These are phyloP conservation scores for Komagataella ulmi DNA, from an alignment of 805 yeast genomes.

Conservation along the genomic window DNA sequence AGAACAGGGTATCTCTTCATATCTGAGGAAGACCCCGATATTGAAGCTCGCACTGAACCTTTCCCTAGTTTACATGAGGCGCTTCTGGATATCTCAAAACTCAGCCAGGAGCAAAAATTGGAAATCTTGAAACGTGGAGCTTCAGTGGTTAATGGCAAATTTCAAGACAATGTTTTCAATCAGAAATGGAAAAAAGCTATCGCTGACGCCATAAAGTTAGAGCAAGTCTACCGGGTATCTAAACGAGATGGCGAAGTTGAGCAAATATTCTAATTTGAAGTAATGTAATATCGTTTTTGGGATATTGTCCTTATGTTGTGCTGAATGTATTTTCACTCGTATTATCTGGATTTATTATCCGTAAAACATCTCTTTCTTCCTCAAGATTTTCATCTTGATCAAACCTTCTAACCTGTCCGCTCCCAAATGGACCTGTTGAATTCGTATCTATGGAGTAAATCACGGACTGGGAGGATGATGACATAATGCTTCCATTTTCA, in stretches of 20 bases:
- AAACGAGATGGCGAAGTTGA: constrained; percentile 5
- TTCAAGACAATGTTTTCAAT: constrained; percentile 2
- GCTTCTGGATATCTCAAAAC: constrained; percentile 18
- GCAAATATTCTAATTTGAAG: constrained; percentile 3
- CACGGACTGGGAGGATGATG: background rate
- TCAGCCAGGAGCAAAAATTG: constrained; percentile 3
- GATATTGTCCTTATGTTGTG: background rate
- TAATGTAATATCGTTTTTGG: background rate
- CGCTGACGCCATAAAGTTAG: constrained; percentile 4
- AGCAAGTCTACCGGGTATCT: constrained; percentile 2
- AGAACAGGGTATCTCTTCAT: constrained; percentile 67
- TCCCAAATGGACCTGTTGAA: background rate
- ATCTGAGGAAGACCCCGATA: constrained; percentile 54
- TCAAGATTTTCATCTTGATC: background rate
- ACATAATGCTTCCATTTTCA: background rate
- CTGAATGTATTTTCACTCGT: background rate
- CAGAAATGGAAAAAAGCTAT: constrained; percentile 1
- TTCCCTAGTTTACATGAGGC: constrained; percentile 34
- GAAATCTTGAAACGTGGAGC: constrained; percentile 3
- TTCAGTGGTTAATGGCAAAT: constrained; percentile 4
- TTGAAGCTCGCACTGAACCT: constrained; percentile 8
- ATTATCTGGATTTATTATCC: background rate
- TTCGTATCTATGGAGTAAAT: background rate
- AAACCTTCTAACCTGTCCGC: background rate
- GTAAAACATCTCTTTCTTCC: background rate